Conservation (phyloP, 176 grass and related monocot species). For the Triticum monococcum region DNA sequence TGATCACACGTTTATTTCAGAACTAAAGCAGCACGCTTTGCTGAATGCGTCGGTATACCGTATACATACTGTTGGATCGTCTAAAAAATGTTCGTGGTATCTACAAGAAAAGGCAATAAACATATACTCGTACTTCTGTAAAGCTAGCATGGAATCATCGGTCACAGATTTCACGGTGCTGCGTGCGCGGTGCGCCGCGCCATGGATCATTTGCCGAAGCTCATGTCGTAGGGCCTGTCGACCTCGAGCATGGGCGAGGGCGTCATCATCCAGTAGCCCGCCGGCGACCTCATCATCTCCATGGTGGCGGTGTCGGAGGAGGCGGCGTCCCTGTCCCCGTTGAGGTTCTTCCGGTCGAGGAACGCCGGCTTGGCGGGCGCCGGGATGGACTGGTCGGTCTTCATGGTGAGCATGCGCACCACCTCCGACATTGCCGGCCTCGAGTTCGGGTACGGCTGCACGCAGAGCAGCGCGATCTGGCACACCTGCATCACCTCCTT, state of each 20-base stretch:
- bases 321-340: constrained; percentile 21
- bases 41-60: not conserved
- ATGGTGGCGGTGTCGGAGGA: constrained; percentile 22
- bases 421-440: constrained; percentile 55
- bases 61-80: not conserved
- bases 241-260: constrained; percentile 32
- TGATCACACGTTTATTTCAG: not conserved
- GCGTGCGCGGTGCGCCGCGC: not conserved
- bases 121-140: not conserved
- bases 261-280: constrained; percentile 45
- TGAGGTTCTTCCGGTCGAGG: constrained; percentile 52
- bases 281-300: constrained; percentile 39
- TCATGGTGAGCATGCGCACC: constrained; percentile 52
- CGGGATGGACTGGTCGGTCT: constrained; percentile 34
- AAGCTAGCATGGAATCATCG: not conserved
- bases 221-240: constrained; percentile 55
- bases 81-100: not conserved
- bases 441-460: constrained; percentile 38
- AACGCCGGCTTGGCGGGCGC: constrained; percentile 44
- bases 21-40: not conserved
- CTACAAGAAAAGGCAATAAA: not conserved
- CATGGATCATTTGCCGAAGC: constrained; percentile 26
- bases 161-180: no score
- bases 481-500: constrained; percentile 37
- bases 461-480: constrained; percentile 54